Conservation (phyloP, 2,329 filamentous ascomycete species). For the Colletotrichum paranaense region DNA sequence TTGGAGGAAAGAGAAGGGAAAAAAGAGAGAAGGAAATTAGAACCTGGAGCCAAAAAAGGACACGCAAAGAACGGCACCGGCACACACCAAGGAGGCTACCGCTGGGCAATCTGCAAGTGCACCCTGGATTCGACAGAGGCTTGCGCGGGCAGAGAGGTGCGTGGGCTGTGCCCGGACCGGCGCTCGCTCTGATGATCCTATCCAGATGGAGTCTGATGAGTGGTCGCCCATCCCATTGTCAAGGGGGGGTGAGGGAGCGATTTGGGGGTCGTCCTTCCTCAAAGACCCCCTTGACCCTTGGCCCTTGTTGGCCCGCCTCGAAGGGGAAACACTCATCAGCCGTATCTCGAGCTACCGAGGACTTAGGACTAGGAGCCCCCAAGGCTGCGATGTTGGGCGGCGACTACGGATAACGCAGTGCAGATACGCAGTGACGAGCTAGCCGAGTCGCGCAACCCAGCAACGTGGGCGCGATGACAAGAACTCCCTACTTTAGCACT, state of each 20-base stretch:
- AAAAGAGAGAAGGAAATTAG: neutral
- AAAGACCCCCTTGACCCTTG: slow-evolving; percentile 8
- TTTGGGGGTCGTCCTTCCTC: neutral
- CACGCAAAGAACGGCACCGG: slow-evolving; percentile 17
- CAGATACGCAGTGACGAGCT: neutral
- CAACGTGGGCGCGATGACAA: slow-evolving; percentile 27
- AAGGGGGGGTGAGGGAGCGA: neutral
- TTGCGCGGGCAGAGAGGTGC: slow-evolving; percentile 23
- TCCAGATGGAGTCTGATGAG: slow-evolving; percentile 26
- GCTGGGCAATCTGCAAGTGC: slow-evolving; percentile 6
- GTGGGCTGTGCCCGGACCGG: slow-evolving; percentile 33
- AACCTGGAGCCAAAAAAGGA: neutral
- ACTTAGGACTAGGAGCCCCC: neutral
- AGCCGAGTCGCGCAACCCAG: slow-evolving; percentile 25
- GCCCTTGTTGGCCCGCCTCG: slow-evolving; percentile 4
- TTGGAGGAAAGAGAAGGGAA: neutral
- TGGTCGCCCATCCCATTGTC: slow-evolving; percentile 15
- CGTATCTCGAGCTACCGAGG: neutral
- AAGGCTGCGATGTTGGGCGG: neutral
- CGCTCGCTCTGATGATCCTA: slow-evolving; percentile 35
- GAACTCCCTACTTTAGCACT: slow-evolving; percentile 19
- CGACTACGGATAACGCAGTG: neutral
- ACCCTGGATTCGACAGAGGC: slow-evolving; percentile 23
- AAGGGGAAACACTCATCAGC: neutral
- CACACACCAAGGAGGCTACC: slow-evolving; percentile 11